Conservation (phyloP, 805 yeast species). For the Metschnikowia lunata region DNA sequence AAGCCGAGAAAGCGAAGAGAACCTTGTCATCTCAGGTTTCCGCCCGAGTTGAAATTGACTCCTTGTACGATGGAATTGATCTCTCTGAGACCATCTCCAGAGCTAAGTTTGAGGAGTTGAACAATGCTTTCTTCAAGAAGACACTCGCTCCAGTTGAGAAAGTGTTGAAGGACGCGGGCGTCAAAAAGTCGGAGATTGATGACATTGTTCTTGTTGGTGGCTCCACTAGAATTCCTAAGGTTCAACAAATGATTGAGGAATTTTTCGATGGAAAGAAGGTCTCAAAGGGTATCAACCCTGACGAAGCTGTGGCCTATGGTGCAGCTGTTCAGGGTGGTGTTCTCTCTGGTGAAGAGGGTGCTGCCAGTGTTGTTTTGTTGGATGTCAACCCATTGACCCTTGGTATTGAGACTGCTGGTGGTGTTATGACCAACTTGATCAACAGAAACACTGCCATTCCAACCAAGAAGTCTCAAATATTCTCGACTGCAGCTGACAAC, state of each 20-base stretch:
- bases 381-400: slow-evolving; percentile 22
- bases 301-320: slow-evolving; percentile 49
- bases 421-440: slow-evolving; percentile 21
- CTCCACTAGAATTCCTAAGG: slow-evolving; percentile 21
- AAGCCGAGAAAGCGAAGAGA: slow-evolving; percentile 22
- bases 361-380: slow-evolving; percentile 66
- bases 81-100: slow-evolving; percentile 20
- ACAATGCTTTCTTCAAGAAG: slow-evolving; percentile 20
- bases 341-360: slow-evolving; percentile 30
- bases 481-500: slow-evolving; percentile 22
- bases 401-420: slow-evolving; percentile 22
- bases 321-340: slow-evolving; percentile 68
- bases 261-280: slow-evolving; percentile 21
- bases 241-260: slow-evolving; percentile 19
- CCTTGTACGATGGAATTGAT: slow-evolving; percentile 20
- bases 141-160: slow-evolving; percentile 21
- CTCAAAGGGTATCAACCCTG: slow-evolving; percentile 33
- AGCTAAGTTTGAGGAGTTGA: slow-evolving; percentile 21
- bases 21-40: slow-evolving; percentile 20
- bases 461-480: slow-evolving; percentile 20
- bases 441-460: slow-evolving; percentile 22
- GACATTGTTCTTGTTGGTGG: slow-evolving; percentile 23
- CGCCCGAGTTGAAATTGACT: slow-evolving; percentile 19
- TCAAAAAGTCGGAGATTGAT: slow-evolving; percentile 19
- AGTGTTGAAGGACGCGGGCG: slow-evolving; percentile 19